Conservation (phyloP, 2,329 filamentous ascomycete species). For the Talaromyces sp. region DNA sequence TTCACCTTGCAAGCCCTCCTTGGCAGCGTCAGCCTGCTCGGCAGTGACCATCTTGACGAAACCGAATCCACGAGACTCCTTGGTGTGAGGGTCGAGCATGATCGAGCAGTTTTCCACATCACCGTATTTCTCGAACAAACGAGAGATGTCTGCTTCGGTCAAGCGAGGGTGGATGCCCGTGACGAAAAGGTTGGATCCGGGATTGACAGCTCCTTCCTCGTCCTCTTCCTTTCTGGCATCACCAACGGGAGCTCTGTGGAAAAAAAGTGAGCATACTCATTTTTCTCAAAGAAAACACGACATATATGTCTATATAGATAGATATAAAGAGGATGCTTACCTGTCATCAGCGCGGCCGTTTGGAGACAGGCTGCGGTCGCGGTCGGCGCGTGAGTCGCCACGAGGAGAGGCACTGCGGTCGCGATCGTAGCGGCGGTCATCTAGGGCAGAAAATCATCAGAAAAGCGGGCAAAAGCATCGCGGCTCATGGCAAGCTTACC, state of each 20-base stretch:
- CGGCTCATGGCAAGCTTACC: conserved; percentile 43
- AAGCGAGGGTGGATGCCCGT: conserved; percentile 95
- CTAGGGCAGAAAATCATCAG: conserved; percentile 21
- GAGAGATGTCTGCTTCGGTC: conserved; percentile 81
- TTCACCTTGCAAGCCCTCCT: conserved; percentile 92
- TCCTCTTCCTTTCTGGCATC: conserved; percentile 49
- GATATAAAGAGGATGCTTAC: conserved; percentile 28
- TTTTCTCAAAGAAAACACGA: not conserved
- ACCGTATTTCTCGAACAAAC: conserved; percentile 97
- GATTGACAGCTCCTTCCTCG: conserved; percentile 77
- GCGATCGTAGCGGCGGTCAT: conserved; percentile 61
- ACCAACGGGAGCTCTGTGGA: conserved; percentile 40
- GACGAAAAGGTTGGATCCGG: conserved; percentile 96
- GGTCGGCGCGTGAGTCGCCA: conserved; percentile 49
- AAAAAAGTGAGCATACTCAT: conserved; percentile 9
- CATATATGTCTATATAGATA: not conserved
- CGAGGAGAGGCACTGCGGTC: conserved; percentile 64
- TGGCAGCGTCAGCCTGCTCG: conserved; percentile 93
- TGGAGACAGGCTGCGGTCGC: conserved; percentile 61
- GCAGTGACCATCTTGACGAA: conserved; percentile 98
- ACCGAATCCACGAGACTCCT: conserved; percentile 96
- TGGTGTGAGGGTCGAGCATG: conserved; percentile 97
- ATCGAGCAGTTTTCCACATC: conserved; percentile 99
- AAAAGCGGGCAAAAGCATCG: not conserved
- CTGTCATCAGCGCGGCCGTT: conserved; percentile 52